These are phyloP conservation scores for Cubamyces lactineus DNA, from an alignment of 768 basidiomycete species.

Conservation along the genomic window DNA sequence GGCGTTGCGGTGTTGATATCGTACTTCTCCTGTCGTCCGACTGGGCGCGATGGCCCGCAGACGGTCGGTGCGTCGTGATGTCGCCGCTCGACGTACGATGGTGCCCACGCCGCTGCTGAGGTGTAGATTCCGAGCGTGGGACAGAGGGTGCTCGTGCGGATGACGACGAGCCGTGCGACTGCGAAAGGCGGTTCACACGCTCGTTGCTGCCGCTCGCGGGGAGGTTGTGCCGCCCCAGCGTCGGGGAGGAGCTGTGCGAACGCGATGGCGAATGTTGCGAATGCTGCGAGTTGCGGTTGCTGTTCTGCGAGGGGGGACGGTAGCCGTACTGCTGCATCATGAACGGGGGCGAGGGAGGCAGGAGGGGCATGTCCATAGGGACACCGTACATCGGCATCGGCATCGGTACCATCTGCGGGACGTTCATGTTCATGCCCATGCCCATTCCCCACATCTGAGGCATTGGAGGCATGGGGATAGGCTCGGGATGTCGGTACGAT, in stretches of 20 bases:
- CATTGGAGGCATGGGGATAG: conserved; percentile 10
- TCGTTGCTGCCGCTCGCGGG: conserved; percentile 23
- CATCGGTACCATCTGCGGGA: conserved; percentile 36
- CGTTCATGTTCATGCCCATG: conserved; percentile 23
- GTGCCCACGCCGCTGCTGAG: conserved; percentile 8
- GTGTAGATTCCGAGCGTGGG: conserved; percentile 19
- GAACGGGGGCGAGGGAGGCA: conserved; percentile 76
- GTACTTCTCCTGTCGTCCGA: conserved; percentile 16
- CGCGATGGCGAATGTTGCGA: conserved; percentile 24
- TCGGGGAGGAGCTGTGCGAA: conserved; percentile 37
- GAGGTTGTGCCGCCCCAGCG: conserved; percentile 14
- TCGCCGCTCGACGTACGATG: conserved; percentile 28
- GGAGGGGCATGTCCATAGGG: conserved; percentile 69
- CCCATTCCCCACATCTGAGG: conserved; percentile 23
- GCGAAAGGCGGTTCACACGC: conserved; percentile 21
- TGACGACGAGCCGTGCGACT: conserved; percentile 16
- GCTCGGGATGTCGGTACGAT: conserved; percentile 5
- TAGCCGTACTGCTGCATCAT: conserved; percentile 63
- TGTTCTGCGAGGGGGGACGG: conserved; percentile 40
- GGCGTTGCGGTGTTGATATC: conserved; percentile 6
- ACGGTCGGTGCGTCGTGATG: conserved; percentile 5
- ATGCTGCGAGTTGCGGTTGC: conserved; percentile 4
- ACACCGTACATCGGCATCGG: conserved; percentile 41
- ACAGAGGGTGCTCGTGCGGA: conserved; percentile 17
- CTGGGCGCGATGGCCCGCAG: conserved; percentile 9